Evolutionary conservation across 2,329 filamentous ascomycete genomes (phyloP).

Genomic region (Beauveria asiatica): DNA sequence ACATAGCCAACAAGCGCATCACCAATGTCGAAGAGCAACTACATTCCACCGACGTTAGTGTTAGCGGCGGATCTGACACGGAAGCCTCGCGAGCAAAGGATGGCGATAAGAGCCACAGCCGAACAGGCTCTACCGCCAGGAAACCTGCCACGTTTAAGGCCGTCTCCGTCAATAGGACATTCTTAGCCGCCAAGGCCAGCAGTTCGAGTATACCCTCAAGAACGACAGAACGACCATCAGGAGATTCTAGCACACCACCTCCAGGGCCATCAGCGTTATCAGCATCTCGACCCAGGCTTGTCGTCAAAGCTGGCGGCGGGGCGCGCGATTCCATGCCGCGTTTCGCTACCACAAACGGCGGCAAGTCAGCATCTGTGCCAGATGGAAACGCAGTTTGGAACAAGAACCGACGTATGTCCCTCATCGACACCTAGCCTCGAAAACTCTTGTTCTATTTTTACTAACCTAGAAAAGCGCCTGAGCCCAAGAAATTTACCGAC

Average conservation of each 20-base stretch:
- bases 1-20: slow-evolving; percentile 50
- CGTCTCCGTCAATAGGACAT: slow-evolving; percentile 78
- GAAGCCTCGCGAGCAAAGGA: slow-evolving; percentile 57
- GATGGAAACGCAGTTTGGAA: slow-evolving; percentile 78
- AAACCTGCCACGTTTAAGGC: slow-evolving; percentile 76
- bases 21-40: slow-evolving; percentile 49
- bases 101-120: slow-evolving; percentile 50
- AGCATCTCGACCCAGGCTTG: slow-evolving; percentile 58
- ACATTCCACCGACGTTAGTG: slow-evolving; percentile 57
- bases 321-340: slow-evolving; percentile 43
- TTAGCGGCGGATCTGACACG: slow-evolving; percentile 68
- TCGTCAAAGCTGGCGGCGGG: slow-evolving; percentile 63
- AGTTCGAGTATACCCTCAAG: slow-evolving; percentile 38
- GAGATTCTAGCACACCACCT: slow-evolving; percentile 38
- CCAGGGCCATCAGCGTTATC: slow-evolving; percentile 38
- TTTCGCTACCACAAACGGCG: slow-evolving; percentile 38
- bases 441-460: background rate
- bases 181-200: slow-evolving; percentile 62
- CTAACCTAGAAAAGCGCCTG: slow-evolving; percentile 41
- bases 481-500: slow-evolving; percentile 76
- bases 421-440: background rate
- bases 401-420: slow-evolving; percentile 67
- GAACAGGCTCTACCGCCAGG: slow-evolving; percentile 54
- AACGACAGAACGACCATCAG: slow-evolving; percentile 39
- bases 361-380: slow-evolving; percentile 52